Base-by-base conservation (phyloP, 139 green algal species). In the Micromonas pusilla region DNA sequence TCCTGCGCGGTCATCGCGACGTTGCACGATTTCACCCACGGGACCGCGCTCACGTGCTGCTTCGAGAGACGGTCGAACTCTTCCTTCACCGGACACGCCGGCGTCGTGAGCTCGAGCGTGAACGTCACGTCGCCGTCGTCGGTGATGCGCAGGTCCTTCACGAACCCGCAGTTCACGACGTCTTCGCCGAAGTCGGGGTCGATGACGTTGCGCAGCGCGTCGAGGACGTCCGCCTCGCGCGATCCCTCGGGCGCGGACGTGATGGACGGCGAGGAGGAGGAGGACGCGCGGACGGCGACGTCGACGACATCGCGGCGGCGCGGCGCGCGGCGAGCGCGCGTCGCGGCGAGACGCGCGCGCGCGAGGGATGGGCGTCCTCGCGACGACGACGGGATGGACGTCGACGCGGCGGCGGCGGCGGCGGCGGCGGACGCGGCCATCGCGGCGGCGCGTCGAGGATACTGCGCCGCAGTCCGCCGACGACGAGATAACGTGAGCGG, bases 61-160 rank as follows among this genome's bases (percentile, higher is more conserved):
- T 72, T 75, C 52, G 53, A 33, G 1, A 62, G 68, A 4, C 76
- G 36, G 76, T 96, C 83, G 82, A 98, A 98, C 66, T 93, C 86
- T 33, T 96, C 95, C 78, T 99, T 99, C 57, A 99, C 88, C 54
- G 95, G 95, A 86, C 95, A 99, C 6, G 95, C 95, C 34, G 95
- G 95, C 0, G 95, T 99, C 39, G 95, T 99, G 20, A 99, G 89
- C 85, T 99, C 90, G 28, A 99, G 74, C 1, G 80, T 86, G 68
- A 99, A 95, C 16, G 72, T 71, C 21, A 97, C 92, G 16, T 25
- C 30, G n/a, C 87, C 87, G 32, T 26, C 37, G 52, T 79, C 45
- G 57, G 26, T 39, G 31, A 79, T 36, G 52, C 25, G 65, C 60
- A 99, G 79, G 57, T 95, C 87, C 79, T 97, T 97, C 6, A 99